Conservation (phyloP, 768 basidiomycete genomes). For the Obba rivulosa region DNA sequence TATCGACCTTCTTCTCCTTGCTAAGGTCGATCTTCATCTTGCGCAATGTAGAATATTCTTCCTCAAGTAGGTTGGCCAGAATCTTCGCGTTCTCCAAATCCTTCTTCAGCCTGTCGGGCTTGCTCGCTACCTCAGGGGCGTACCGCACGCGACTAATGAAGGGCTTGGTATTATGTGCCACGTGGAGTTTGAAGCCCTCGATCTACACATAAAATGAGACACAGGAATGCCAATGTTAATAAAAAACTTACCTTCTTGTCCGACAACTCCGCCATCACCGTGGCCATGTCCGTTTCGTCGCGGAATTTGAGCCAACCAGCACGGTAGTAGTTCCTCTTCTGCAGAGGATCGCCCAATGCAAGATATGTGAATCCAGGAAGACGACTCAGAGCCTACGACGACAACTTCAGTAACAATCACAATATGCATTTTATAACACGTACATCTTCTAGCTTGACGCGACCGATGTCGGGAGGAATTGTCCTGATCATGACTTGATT, state of each 20-base stretch:
- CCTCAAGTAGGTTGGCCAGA: slow-evolving; percentile 72
- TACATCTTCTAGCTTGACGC: slow-evolving; percentile 87
- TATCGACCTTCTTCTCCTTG: slow-evolving; percentile 12
- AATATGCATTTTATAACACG: slow-evolving; percentile 18
- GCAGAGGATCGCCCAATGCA: slow-evolving; percentile 85
- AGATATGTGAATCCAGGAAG: slow-evolving; percentile 84
- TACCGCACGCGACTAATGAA: slow-evolving; percentile 74
- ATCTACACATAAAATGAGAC: slow-evolving; percentile 46
- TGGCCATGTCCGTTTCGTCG: slow-evolving; percentile 78
- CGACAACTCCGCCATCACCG: slow-evolving; percentile 66
- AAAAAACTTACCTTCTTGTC: slow-evolving; percentile 69
- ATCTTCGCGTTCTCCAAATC: slow-evolving; percentile 74
- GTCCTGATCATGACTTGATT: slow-evolving; percentile 94
- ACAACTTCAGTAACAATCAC: slow-evolving; percentile 6
- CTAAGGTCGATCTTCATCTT: slow-evolving; percentile 27
- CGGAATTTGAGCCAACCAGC: slow-evolving; percentile 89
- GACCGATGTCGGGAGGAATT: slow-evolving; percentile 89
- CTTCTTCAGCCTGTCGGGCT: slow-evolving; percentile 72
- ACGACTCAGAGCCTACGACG: slow-evolving; percentile 40
- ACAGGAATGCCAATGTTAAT: not conserved
- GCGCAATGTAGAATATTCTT: slow-evolving; percentile 53
- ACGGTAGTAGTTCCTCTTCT: slow-evolving; percentile 91
- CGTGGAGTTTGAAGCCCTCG: slow-evolving; percentile 91
- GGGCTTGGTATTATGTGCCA: slow-evolving; percentile 73
- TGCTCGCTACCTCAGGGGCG: slow-evolving; percentile 78